A percentile compares a stretch with the other conserved stretches of the same genome.
These are phyloP conservation scores for Rhynchospora tenuis DNA, from an alignment of 176 grass and related monocot species.

Conservation along the genomic window DNA sequence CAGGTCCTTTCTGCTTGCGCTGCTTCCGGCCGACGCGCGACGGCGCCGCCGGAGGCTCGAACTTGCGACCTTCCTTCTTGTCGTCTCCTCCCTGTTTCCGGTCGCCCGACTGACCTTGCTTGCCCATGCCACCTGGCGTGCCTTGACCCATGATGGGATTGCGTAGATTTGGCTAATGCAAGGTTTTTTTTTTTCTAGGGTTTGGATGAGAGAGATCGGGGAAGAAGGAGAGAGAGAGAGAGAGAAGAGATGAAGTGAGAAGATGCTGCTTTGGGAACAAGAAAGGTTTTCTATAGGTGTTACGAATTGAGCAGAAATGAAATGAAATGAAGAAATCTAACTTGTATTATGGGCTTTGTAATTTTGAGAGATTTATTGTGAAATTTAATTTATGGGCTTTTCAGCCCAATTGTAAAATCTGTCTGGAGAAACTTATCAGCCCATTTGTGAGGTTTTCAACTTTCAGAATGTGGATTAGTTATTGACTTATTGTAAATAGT, in stretches of 20 bases:
- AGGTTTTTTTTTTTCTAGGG: conserved; percentile 44
- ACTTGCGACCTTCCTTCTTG: conserved; percentile 68
- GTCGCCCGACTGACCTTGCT: conserved; percentile 44
- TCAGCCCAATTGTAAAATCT: neutral
- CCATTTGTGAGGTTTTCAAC: no score
- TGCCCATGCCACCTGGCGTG: conserved; percentile 53
- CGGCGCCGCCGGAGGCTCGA: conserved; percentile 69
- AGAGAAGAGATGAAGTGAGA: conserved; percentile 3
- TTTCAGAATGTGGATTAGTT: no score
- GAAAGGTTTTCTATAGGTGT: neutral
- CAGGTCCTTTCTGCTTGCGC: conserved; percentile 70
- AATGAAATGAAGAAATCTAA: neutral
- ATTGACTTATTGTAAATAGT: no score
- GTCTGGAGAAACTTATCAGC: neutral
- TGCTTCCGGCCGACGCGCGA: conserved; percentile 81
- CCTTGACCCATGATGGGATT: conserved; percentile 60
- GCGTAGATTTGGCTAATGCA: neutral
- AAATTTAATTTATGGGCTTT: neutral
- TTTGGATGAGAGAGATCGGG: conserved; percentile 8
- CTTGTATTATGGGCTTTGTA: neutral
- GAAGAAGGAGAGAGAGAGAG: neutral
- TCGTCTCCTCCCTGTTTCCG: conserved; percentile 51
- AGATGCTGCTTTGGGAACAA: conserved; percentile 25
- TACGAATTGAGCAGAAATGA: neutral
- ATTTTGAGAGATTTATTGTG: no score